Base-by-base conservation (phyloP, 768 basidiomycete species). In the Lentinula detonsa region DNA sequence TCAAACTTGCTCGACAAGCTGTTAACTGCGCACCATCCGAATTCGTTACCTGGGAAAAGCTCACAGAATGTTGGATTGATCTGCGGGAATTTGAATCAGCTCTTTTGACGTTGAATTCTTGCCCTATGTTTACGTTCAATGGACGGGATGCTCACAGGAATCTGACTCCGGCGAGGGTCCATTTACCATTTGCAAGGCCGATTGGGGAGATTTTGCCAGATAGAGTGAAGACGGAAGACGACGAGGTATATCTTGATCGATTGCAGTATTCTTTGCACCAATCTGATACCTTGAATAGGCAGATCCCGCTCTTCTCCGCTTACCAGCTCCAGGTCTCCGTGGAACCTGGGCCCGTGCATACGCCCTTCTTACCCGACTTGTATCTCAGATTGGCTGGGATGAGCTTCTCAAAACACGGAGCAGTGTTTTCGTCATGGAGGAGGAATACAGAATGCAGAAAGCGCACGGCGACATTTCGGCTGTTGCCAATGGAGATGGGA, bases 41-140 rank as follows among this genome's bases (percentile, higher is more conserved):
- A 72, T 98, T 99, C 65, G 91, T 97, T 18, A 98, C 96, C 0
- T 99, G 97, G 95, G 95, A 98, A 69, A 98, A 97, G 75, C 76
- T 98, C 66, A 95, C 96, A 0, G 93, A 98, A 65, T 76, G 96
- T 57, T 97, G 96, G 70, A 95, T 98, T 51, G 95, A 98, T 62
- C 75, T 91, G 49, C 86, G 87, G 31, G 86, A 93, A 70, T 98
- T 82, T 70, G 93, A 97, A 68, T 88, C 90, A 58, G 94, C 95
- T 0, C 78, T 98, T 13, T 78, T 98, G 45, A 97, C 96, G 1
- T 84, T 98, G 53, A 98, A 98, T 70, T 98, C 95, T n/a, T 98
- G 97, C 76, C 95, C 96, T 2, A 98, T 99, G 97, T 99, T 99
- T 75, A 98, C 97, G 7, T 98, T 91, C 76, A 97, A 97, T 69